Evolutionary conservation across 768 basidiomycete genomes (phyloP).

Genomic region (Suillus luteus): DNA sequence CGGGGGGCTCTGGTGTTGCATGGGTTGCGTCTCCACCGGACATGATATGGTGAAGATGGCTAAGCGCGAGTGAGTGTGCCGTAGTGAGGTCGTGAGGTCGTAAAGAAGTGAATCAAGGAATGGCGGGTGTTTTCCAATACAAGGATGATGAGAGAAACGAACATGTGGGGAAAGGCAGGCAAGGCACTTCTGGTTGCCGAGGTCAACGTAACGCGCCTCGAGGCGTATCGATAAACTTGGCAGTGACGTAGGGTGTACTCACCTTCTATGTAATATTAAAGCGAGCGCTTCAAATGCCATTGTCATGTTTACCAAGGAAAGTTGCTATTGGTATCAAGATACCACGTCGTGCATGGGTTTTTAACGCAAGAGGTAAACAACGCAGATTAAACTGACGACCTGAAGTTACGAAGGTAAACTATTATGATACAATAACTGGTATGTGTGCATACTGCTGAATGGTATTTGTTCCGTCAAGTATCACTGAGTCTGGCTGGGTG

Average conservation of each 20-base stretch:
- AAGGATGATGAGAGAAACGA: conserved; percentile 2
- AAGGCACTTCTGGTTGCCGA: not conserved
- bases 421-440: conserved; percentile 9
- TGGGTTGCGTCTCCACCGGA: not conserved
- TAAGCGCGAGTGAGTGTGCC: not conserved
- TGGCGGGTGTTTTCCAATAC: not conserved
- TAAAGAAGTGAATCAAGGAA: not conserved
- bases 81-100: conserved; percentile 7
- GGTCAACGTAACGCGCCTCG: not conserved
- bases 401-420: conserved; percentile 1
- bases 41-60: conserved; percentile 6
- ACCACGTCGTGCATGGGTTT: not conserved
- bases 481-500: not conserved
- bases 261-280: not conserved
- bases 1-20: not conserved
- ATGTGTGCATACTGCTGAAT: conserved; percentile 3
- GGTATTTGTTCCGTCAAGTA: not conserved
- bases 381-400: not conserved
- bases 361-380: not conserved
- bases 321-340: not conserved
- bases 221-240: not conserved
- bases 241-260: not conserved
- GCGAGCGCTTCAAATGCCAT: not conserved
- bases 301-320: not conserved
- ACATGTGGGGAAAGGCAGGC: conserved; percentile 4